Percentiles rank a stretch among this genome's conserved stretches.
Conservation (phyloP, 192 early-diverging fungal species). For the Coemansia sp. region DNA sequence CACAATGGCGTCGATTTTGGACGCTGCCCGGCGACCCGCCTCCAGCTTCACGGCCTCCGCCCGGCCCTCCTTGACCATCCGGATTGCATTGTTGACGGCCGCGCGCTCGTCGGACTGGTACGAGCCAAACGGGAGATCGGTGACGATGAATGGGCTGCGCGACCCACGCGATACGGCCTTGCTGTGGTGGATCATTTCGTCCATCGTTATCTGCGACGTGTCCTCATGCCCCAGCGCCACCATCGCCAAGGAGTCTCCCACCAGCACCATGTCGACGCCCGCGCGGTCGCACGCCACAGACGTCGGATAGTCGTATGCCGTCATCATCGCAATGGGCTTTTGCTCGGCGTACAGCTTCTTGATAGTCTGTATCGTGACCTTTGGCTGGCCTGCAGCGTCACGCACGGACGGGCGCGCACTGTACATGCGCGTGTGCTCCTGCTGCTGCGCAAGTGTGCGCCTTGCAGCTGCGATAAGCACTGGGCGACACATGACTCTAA, state of each 20-base stretch:
- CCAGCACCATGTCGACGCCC: constrained; percentile 86
- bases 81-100: constrained; percentile 79
- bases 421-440: constrained; percentile 25
- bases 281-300: constrained; percentile 80
- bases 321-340: constrained; percentile 92
- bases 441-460: not conserved
- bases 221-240: constrained; percentile 89
- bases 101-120: constrained; percentile 80
- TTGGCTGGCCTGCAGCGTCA: constrained; percentile 52
- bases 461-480: constrained; percentile 4
- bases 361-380: constrained; percentile 88
- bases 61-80: constrained; percentile 87
- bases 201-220: constrained; percentile 85
- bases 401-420: constrained; percentile 37
- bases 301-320: constrained; percentile 96
- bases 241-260: constrained; percentile 98
- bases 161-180: constrained; percentile 84
- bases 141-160: constrained; percentile 78
- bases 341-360: constrained; percentile 68
- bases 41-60: constrained; percentile 97
- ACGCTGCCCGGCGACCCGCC: constrained; percentile 84
- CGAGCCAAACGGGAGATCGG: constrained; percentile 92
- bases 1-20: constrained; percentile 77
- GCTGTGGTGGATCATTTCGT: constrained; percentile 97
- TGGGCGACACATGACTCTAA: constrained; percentile 4